Base-by-base conservation (phyloP, 805 yeast species). In the Debaryomyces castellii region DNA sequence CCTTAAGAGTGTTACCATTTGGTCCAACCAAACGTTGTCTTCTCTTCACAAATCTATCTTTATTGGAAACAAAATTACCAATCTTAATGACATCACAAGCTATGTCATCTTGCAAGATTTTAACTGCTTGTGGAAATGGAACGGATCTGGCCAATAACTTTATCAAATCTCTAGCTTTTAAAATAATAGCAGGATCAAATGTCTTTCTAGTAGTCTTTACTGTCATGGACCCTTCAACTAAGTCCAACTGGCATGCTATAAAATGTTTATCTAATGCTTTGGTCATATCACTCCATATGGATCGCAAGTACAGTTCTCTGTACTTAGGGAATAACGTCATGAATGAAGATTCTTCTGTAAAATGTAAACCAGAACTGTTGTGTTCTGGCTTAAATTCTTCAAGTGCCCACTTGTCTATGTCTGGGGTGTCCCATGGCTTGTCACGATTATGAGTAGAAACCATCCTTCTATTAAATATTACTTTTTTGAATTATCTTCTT, bases 391-490 rank as follows among this genome's bases (percentile, higher is more conserved):
- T 85, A 74, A 94, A 94, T 46, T 89, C 95, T 28, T 89, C 96
- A 28, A 82, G 74, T 55, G 78, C 74, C 99, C 99, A 92, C 64
- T 92, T 91, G 64, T 91, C 96, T 47, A 91, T 83, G 55, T 90
- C 97, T 17, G 87, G 89, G 9, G 96, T 91, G 63, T 91, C 98
- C 98, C 98, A 91, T 43, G 98, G 98, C 67, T 92, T 92, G 58
- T 94, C 98, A 60, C 83, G 85, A 66, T 94, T 89, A 66, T 92
- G 91, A 39, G 96, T 89, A 1, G 97, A 89, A 20, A 86, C 89
- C 99, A 92, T 92, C 37, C 51, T 58, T 24, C 16, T 6, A 22
- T 22, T 24, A 18, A 38, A n/a, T n/a, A n/a, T n/a, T n/a, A n/a
- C n/a, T n/a, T n/a, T n/a, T n/a, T n/a, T n/a, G n/a, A n/a, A n/a